Percentiles rank a stretch among this genome's conserved stretches.
These are phyloP conservation scores for Malassezia caprae DNA, from an alignment of 1,284 basidiomycete species.

Conservation along the genomic window DNA sequence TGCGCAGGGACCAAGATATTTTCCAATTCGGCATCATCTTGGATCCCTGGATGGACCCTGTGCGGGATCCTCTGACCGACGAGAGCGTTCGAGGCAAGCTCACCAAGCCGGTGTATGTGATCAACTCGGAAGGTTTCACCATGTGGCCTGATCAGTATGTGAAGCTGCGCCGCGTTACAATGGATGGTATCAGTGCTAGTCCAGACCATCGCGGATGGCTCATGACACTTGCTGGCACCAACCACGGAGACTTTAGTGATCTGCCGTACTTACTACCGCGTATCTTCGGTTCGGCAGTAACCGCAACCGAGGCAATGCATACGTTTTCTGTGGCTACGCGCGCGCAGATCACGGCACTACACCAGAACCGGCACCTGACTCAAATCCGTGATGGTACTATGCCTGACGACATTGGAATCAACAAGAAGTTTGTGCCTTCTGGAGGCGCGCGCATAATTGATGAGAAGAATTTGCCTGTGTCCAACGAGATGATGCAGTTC, in stretches of 20 bases:
- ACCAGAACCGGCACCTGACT: slow-evolving; percentile 13
- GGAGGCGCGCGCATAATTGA: neutral
- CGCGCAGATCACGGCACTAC: slow-evolving; percentile 25
- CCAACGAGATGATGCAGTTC: neutral
- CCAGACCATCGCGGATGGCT: slow-evolving; percentile 28
- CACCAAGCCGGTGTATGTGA: slow-evolving; percentile 26
- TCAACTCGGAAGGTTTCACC: slow-evolving; percentile 33
- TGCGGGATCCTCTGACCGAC: slow-evolving; percentile 25
- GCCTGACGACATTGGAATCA: neutral
- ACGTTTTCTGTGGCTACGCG: slow-evolving; percentile 24
- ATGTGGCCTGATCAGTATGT: slow-evolving; percentile 27
- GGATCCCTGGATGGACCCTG: slow-evolving; percentile 36
- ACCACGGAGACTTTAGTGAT: slow-evolving; percentile 37
- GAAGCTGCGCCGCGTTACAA: slow-evolving; percentile 23
- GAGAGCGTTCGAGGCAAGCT: slow-evolving; percentile 19
- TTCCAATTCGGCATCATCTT: slow-evolving; percentile 27
- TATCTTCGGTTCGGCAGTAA: slow-evolving; percentile 33
- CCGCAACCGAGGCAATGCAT: slow-evolving; percentile 22
- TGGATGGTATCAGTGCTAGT: slow-evolving; percentile 21
- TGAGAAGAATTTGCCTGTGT: neutral
- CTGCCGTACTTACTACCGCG: slow-evolving; percentile 31
- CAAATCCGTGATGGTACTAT: neutral
- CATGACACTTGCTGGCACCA: slow-evolving; percentile 30
- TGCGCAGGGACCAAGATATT: slow-evolving; percentile 18
- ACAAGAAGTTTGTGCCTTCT: neutral